These are phyloP conservation scores for Colletotrichum scovillei DNA, from an alignment of 2,329 filamentous ascomycete genomes.

Conservation along the genomic window DNA sequence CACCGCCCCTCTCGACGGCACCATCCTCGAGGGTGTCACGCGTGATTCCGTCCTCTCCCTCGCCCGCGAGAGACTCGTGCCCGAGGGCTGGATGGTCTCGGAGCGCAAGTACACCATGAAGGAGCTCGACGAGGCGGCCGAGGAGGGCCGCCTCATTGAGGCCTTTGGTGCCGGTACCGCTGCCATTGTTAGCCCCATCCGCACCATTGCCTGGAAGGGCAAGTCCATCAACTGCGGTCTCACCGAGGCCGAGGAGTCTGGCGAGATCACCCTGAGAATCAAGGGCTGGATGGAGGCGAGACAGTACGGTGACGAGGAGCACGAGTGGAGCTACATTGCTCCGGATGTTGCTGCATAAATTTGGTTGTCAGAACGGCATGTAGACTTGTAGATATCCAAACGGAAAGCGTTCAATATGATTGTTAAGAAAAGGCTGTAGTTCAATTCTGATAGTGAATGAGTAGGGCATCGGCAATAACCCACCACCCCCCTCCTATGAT, in stretches of 20 bases:
- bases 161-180: slow-evolving; percentile 95
- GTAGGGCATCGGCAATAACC: not conserved
- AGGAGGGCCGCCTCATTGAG: slow-evolving; percentile 89
- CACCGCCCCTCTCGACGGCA: slow-evolving; percentile 96
- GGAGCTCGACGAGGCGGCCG: slow-evolving; percentile 82
- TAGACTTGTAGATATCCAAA: slow-evolving; percentile 28
- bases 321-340: slow-evolving; percentile 83
- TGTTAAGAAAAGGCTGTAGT: slow-evolving; percentile 9
- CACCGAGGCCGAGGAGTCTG: slow-evolving; percentile 84
- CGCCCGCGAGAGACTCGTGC: slow-evolving; percentile 83
- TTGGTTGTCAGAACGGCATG: slow-evolving; percentile 24
- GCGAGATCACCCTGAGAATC: slow-evolving; percentile 86
- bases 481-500: not conserved
- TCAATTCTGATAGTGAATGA: not conserved
- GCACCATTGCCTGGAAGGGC: slow-evolving; percentile 90
- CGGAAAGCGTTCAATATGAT: slow-evolving; percentile 31
- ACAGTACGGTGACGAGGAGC: slow-evolving; percentile 93
- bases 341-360: slow-evolving; percentile 48
- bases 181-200: slow-evolving; percentile 90
- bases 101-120: slow-evolving; percentile 95
- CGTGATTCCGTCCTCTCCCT: slow-evolving; percentile 90
- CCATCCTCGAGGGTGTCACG: slow-evolving; percentile 94
- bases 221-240: slow-evolving; percentile 86
- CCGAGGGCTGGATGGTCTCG: slow-evolving; percentile 87
- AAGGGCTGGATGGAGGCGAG: slow-evolving; percentile 97